Base-by-base conservation (phyloP, 345 rosid genomes). In the Adansonia digitata region DNA sequence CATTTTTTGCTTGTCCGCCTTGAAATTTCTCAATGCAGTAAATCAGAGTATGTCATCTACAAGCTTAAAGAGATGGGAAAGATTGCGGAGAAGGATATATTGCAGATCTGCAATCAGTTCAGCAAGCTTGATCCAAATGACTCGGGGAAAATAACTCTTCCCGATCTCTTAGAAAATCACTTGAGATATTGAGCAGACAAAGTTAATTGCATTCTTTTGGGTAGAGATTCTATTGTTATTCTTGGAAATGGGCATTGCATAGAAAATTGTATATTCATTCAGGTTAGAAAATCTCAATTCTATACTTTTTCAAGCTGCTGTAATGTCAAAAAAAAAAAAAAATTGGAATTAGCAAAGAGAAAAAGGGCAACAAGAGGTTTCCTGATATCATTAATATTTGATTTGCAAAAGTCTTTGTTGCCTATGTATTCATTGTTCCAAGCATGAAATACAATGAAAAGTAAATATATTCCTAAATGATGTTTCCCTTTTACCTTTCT, bases 11-110 rank as follows among this genome's bases (percentile, higher is more conserved):
- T 29, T 61, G 31, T 0, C 7, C 22, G n/a, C 14, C 40, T 74
- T 49, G 51, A 27, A 67, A 43, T 35, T 24, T 24, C 43, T 71
- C n/a, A n/a, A 39, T 45, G 45, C 88, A 89, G 98, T 67, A 90
- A 88, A 82, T 88, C 92, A 0, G 94, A 93, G 67, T 93, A 87
- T 69, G 85, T 91, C 8, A 73, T 89, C 66, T 86, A 75, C 85
- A 88, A 91, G 86, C 94, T 93, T 24, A 89, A 86, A 79, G 96
- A 92, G 72, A 85, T 82, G 89, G 91, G 89, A 59, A 88, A 81
- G 83, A 81, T 93, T 7, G 82, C 51, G 29, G 90, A 88, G 72
- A 89, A 84, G 64, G 93, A 93, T 48, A 75, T 93, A 74, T 15
- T 80, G 71, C 85, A 71, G 85, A 81, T 89, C 57, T 80, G 88